phyloP scores from a whole-genome alignment of 768 basidiomycete species.

The Rhodotorula babjevae region DNA sequence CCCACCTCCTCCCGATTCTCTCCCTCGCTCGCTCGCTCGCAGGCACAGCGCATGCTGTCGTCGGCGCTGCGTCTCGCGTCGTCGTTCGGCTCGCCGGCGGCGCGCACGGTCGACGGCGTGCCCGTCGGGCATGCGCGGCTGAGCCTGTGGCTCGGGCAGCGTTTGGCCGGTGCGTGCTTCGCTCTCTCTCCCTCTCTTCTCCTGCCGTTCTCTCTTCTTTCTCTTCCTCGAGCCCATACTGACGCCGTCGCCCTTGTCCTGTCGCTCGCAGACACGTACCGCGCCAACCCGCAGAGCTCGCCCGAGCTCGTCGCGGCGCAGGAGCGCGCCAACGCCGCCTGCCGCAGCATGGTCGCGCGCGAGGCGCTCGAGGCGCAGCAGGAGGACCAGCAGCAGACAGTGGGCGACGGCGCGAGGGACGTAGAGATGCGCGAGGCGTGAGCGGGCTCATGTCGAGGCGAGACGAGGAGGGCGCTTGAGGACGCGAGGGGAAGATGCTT shows the following conservation, averaged over 20 bases:
- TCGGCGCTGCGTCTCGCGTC: constrained; percentile 3
- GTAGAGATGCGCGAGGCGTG: background rate
- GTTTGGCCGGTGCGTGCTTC: constrained; percentile 2
- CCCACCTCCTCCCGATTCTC: background rate
- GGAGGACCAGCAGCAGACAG: background rate
- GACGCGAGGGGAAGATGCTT: too few species aligned
- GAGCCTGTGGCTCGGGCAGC: constrained; percentile 15
- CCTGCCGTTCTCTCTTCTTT: background rate
- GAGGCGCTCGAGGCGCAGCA: background rate
- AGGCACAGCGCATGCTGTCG: constrained; percentile 18
- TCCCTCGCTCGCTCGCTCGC: background rate
- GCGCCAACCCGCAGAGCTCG: background rate
- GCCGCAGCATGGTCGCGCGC: background rate
- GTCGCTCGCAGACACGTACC: background rate
- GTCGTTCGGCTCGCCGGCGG: background rate
- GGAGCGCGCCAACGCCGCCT: background rate
- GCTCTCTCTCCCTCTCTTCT: background rate
- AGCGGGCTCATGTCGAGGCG: background rate
- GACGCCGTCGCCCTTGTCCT: too few species aligned
- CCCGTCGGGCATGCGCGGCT: constrained; percentile 16
- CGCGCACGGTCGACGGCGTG: background rate
- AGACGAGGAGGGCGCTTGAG: too few species aligned
- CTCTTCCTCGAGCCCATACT: too few species aligned
- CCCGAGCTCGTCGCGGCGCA: background rate
- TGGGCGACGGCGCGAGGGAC: background rate